phyloP scores from a whole-genome alignment of 2,329 filamentous ascomycete genomes.

The Teratosphaeriaceae sp. region DNA sequence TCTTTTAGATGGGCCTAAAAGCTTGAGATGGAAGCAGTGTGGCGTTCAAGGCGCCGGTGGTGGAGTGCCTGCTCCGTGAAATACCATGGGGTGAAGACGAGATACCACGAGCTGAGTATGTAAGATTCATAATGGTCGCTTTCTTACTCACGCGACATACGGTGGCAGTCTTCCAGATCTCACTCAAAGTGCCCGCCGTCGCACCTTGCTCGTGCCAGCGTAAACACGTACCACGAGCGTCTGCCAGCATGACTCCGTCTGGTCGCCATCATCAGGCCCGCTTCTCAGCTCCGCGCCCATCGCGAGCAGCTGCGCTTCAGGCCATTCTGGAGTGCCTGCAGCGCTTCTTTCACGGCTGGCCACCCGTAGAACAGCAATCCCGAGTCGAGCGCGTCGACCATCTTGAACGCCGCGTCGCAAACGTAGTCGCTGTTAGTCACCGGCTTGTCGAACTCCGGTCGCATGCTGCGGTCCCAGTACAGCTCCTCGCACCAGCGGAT shows the following conservation, averaged over 20 bases:
- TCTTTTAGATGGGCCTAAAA: constrained; percentile 25
- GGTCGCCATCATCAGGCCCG: too few species aligned
- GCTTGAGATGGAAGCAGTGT: too few species aligned
- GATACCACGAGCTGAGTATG: background rate
- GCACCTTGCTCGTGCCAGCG: too few species aligned
- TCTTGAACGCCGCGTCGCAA: background rate
- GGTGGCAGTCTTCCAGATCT: background rate
- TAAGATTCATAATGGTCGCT: background rate
- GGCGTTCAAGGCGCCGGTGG: too few species aligned
- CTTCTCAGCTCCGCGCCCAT: too few species aligned
- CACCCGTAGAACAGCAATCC: background rate
- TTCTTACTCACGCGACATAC: background rate
- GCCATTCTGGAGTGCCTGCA: background rate
- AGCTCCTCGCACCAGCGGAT: constrained; percentile 7
- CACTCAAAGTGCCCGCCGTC: background rate
- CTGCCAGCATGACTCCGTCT: background rate
- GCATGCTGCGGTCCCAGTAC: background rate
- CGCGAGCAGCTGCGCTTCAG: background rate
- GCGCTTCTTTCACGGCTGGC: background rate
- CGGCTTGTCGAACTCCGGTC: constrained; percentile 4
- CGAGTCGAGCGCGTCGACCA: background rate
- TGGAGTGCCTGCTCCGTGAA: too few species aligned
- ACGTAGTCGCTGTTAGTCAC: background rate
- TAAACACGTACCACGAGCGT: background rate
- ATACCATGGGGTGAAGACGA: too few species aligned